These are phyloP conservation scores for Leccinum subrobustum DNA, from an alignment of 1,284 basidiomycete genomes.

Conservation along the genomic window DNA sequence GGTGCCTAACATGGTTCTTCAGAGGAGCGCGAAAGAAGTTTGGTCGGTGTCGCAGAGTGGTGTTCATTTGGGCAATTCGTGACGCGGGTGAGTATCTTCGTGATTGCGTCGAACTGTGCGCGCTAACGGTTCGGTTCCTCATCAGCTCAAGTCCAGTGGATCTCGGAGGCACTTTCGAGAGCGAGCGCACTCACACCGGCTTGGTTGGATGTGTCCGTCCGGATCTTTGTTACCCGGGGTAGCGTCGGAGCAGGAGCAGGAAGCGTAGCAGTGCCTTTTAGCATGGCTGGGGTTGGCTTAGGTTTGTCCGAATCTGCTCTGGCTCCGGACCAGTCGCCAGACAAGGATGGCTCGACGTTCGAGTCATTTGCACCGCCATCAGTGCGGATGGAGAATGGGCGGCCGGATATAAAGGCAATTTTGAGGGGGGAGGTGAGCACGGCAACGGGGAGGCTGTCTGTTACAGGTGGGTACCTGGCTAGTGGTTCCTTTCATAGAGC, in stretches of 20 bases:
- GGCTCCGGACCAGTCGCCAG: constrained; percentile 10
- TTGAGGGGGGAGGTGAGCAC: constrained; percentile 23
- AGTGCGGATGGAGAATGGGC: constrained; percentile 19
- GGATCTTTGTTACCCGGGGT: constrained; percentile 34
- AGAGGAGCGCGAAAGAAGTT: constrained; percentile 29
- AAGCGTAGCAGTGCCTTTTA: not conserved
- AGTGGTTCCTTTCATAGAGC: not conserved
- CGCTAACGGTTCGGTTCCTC: not conserved
- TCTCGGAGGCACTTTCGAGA: constrained; percentile 31
- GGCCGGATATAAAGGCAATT: constrained; percentile 23
- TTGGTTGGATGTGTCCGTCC: constrained; percentile 33
- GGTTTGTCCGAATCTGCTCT: not conserved
- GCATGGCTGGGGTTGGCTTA: not conserved
- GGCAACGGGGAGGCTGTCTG: constrained; percentile 28
- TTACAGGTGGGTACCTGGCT: constrained; percentile 22
- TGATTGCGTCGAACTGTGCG: not conserved
- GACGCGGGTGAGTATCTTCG: constrained; percentile 31
- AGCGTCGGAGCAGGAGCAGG: not conserved
- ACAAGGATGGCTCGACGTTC: constrained; percentile 11
- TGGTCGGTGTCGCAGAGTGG: constrained; percentile 28
- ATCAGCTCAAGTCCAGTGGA: constrained; percentile 34
- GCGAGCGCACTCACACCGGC: constrained; percentile 24
- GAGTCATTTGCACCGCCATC: constrained; percentile 13
- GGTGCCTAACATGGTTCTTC: not conserved
- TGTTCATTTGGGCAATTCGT: constrained; percentile 42